Evolutionary conservation across 176 grass and related monocot species (phyloP).

Genomic region (Poa pratensis): DNA sequence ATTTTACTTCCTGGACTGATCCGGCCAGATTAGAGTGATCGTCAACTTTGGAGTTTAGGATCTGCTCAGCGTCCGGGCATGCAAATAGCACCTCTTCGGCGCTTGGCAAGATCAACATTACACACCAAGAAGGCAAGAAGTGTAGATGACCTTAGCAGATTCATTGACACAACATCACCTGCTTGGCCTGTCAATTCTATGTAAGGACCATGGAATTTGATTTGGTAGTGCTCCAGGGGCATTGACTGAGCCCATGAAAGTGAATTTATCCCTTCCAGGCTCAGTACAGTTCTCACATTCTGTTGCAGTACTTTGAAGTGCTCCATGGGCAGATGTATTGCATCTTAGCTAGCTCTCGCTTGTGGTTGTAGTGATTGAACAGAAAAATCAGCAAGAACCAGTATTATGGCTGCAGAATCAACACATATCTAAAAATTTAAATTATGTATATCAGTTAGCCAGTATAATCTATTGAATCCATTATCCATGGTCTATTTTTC

Average conservation of each 20-base stretch:
- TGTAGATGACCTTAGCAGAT: not conserved
- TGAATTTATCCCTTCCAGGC: not conserved
- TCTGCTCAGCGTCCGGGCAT: not conserved
- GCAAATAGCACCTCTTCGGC: not conserved
- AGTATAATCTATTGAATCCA: not conserved
- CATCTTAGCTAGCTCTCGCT: slow-evolving; percentile 15
- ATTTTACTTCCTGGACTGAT: not conserved
- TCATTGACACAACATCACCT: not conserved
- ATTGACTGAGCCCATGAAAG: not conserved
- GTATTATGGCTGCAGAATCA: slow-evolving; percentile 18
- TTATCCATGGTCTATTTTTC: not conserved
- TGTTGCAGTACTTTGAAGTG: not conserved
- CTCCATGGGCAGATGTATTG: not conserved
- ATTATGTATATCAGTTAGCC: slow-evolving; percentile 8
- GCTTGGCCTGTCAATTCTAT: not conserved
- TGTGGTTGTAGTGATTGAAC: not conserved
- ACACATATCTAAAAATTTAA: not conserved
- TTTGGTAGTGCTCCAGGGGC: not conserved
- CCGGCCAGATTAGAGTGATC: not conserved
- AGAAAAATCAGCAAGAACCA: not conserved
- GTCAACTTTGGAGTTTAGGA: not conserved
- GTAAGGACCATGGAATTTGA: not conserved
- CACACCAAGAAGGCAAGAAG: not conserved
- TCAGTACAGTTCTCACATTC: not conserved
- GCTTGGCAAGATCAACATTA: not conserved